Base-by-base conservation (phyloP, 495 filamentous ascomycete species). In the Podospora conica region DNA sequence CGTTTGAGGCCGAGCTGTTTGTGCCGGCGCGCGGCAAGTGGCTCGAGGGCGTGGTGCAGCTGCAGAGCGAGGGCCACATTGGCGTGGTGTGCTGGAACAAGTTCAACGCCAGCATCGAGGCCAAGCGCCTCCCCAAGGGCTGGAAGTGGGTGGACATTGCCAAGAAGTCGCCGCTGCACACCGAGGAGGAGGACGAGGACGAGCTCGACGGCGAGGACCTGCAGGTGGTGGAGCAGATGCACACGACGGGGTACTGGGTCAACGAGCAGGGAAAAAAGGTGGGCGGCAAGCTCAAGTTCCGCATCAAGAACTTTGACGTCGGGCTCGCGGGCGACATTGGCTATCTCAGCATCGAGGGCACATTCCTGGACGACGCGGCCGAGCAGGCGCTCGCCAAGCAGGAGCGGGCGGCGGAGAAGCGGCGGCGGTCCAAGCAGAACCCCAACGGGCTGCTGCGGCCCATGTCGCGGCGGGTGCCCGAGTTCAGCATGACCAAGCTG, bases 41-140 rank as follows among this genome's bases (percentile, higher is more conserved):
- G 76, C 77, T 83, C 73, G 80, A 83, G 69, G 81, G 81, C 33
- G 73, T 72, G 1, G 72, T 82, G 33, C 80, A 81, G 55, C 73
- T 83, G 9, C 80, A 83, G 65, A 79, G 74, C 64, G 79, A 80
- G 20, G 81, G 80, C 0, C 79, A 82, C 63, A 78, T 83, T 20
- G 81, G 81, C 9, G 74, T 82, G 28, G 76, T 82, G 33, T 83
- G 81, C 66, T 83, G 78, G 76, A 74, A 76, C 58, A 76, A 77
- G 68, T 82, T 82, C 72, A 83, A 83, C 60, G 80, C 80, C 25
- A 81, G 79, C 53, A 82, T 83, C 40, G 80, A 82, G 64, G 75
- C 81, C 1, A 76, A 69, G 31, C 75, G 81, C 3, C 62, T 83
- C 8, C 81, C 81, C 0, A 66, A 68, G 9, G 77, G 75, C n/a